Evolutionary conservation across 2,329 filamentous ascomycete genomes (phyloP).

Genomic region (Neocucurbitaria cava): DNA sequence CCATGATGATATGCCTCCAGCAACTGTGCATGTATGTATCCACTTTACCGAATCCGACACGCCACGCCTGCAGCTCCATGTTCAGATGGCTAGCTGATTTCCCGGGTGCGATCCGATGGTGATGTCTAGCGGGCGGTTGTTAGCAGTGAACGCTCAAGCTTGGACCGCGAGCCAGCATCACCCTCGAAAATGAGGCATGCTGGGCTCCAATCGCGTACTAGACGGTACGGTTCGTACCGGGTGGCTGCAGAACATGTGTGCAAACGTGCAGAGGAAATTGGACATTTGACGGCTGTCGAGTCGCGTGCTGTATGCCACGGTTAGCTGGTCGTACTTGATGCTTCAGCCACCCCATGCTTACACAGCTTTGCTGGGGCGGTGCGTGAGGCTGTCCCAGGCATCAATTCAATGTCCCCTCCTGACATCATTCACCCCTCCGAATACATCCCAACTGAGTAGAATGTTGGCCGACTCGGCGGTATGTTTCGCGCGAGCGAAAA

Average conservation of each 20-base stretch:
- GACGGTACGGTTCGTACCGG: not conserved
- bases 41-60: not conserved
- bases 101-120: not conserved
- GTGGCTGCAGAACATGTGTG: not conserved
- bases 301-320: not conserved
- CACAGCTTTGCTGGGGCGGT: not conserved
- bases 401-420: not conserved
- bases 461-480: not conserved
- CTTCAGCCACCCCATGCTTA: not conserved
- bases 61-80: constrained; percentile 1
- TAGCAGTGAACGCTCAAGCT: not conserved
- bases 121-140: not conserved
- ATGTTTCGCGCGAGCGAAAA: not conserved
- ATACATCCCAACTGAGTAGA: not conserved
- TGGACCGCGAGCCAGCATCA: not conserved
- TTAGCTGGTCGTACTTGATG: not conserved
- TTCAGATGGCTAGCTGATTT: constrained; percentile 1
- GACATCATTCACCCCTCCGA: not conserved
- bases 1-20: constrained; percentile 3
- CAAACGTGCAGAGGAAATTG: constrained; percentile 1
- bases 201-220: not conserved
- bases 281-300: not conserved
- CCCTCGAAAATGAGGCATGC: not conserved
- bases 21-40: constrained; percentile 1
- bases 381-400: constrained; percentile 5